phyloP scores from a whole-genome alignment of 805 yeast species.

The Komagataella mondaviorum region DNA sequence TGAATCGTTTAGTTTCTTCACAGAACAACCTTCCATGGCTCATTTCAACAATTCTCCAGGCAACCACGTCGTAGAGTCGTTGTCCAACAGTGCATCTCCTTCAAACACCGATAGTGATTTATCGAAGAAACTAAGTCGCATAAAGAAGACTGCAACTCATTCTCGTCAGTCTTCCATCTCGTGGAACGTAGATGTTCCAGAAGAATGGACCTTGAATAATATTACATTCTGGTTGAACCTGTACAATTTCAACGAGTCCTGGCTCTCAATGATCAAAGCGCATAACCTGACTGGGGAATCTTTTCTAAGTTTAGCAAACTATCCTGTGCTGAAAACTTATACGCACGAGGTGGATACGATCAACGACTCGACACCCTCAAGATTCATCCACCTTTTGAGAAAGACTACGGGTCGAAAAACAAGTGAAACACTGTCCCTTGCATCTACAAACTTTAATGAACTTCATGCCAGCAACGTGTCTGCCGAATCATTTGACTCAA shows the following conservation, averaged over 20 bases:
- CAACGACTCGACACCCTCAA: conserved; percentile 36
- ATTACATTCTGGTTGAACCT: conserved; percentile 55
- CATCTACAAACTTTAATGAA: neutral
- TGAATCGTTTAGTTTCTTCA: neutral
- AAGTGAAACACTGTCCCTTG: neutral
- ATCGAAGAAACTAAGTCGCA: neutral
- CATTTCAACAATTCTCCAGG: neutral
- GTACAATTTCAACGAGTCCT: conserved; percentile 57
- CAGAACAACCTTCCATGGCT: neutral
- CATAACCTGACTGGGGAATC: conserved; percentile 46
- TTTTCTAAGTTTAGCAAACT: conserved; percentile 56
- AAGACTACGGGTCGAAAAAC: conserved; percentile 20
- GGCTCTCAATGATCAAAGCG: conserved; percentile 54
- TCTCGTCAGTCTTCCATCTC: conserved; percentile 11
- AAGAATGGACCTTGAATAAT: conserved; percentile 60
- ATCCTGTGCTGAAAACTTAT: conserved; percentile 28
- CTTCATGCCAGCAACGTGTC: neutral
- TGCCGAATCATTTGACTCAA: neutral
- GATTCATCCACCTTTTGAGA: conserved; percentile 41
- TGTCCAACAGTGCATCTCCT: conserved; percentile 1
- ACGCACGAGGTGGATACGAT: conserved; percentile 26
- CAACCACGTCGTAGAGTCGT: neutral
- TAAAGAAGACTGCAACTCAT: conserved; percentile 1
- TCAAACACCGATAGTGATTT: neutral
- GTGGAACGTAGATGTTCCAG: conserved; percentile 40